A percentile compares a stretch with the other conserved stretches of the same genome.
phyloP scores from a whole-genome alignment of 2,329 filamentous ascomycete species.

The Bipolaris victoriae region DNA sequence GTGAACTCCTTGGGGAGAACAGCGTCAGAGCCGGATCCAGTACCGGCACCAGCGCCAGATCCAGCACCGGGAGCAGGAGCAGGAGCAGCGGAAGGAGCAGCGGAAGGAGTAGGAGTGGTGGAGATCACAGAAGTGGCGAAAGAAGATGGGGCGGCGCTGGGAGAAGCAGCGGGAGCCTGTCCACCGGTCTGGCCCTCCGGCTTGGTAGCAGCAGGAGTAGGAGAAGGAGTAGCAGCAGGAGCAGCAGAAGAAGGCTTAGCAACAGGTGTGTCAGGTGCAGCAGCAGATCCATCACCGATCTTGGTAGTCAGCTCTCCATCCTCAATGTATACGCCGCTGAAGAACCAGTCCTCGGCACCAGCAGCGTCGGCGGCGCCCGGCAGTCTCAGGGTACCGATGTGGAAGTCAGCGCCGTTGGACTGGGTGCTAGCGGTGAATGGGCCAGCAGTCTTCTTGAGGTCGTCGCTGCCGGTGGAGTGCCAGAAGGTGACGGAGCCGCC shows the following conservation, averaged over 20 bases:
- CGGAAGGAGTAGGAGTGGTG: constrained; percentile 15
- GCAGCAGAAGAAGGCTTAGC: constrained; percentile 14
- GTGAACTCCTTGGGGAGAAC: constrained; percentile 34
- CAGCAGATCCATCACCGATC: constrained; percentile 27
- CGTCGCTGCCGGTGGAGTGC: constrained; percentile 68
- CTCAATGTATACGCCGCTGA: constrained; percentile 75
- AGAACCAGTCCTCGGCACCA: constrained; percentile 70
- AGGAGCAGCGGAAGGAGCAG: constrained; percentile 8
- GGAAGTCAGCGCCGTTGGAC: constrained; percentile 74
- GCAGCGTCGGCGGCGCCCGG: constrained; percentile 62
- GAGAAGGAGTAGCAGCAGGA: constrained; percentile 9
- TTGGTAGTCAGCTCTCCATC: constrained; percentile 53
- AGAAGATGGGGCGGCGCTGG: constrained; percentile 15
- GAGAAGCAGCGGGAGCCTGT: constrained; percentile 10
- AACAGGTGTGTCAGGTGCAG: constrained; percentile 14
- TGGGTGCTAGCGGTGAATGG: constrained; percentile 66
- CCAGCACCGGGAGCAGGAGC: constrained; percentile 17
- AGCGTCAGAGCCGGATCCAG: constrained; percentile 23
- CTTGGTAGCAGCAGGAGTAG: constrained; percentile 2
- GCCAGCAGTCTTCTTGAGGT: constrained; percentile 63
- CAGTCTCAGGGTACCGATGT: constrained; percentile 72
- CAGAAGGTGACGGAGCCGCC: constrained; percentile 69
- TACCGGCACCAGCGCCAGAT: constrained; percentile 17
- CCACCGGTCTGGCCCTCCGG: neutral
- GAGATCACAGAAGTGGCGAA: constrained; percentile 8